These are phyloP conservation scores for Asterochloris sp. DNA, from an alignment of 139 green algal genomes.

Conservation along the genomic window DNA sequence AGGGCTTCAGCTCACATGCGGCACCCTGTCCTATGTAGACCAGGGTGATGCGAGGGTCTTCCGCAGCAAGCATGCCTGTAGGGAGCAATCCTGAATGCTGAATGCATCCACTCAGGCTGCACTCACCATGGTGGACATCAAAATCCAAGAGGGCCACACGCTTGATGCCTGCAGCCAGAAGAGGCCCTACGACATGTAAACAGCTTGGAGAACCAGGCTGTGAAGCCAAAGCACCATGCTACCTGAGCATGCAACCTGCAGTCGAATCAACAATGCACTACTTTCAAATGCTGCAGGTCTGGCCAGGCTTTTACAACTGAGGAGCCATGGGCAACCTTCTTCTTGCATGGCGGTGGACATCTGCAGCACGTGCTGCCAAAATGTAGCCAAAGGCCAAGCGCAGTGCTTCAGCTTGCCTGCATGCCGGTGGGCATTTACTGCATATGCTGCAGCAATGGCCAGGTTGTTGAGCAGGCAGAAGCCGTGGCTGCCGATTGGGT, in stretches of 20 bases:
- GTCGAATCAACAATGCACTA: too few relatives aligned
- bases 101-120: too few relatives aligned
- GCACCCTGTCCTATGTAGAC: too few relatives aligned
- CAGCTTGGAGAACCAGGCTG: background rate
- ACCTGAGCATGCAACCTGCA: too few relatives aligned
- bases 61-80: too few relatives aligned
- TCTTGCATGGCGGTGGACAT: background rate
- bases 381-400: background rate
- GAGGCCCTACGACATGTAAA: background rate
- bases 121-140: constrained; percentile 40
- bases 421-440: constrained; percentile 70
- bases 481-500: constrained; percentile 68
- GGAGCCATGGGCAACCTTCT: too few relatives aligned
- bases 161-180: constrained; percentile 44
- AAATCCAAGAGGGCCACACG: constrained; percentile 89
- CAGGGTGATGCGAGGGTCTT: too few relatives aligned
- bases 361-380: background rate
- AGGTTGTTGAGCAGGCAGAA: constrained; percentile 97
- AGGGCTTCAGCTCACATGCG: too few relatives aligned
- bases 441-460: constrained; percentile 87
- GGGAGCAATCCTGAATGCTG: too few relatives aligned
- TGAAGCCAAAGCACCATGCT: background rate
- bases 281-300: too few relatives aligned
- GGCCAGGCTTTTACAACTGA: too few relatives aligned
- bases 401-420: constrained; percentile 24